phyloP scores from a whole-genome alignment of 179 eudicot genomes.

The Beta lomatogona region DNA sequence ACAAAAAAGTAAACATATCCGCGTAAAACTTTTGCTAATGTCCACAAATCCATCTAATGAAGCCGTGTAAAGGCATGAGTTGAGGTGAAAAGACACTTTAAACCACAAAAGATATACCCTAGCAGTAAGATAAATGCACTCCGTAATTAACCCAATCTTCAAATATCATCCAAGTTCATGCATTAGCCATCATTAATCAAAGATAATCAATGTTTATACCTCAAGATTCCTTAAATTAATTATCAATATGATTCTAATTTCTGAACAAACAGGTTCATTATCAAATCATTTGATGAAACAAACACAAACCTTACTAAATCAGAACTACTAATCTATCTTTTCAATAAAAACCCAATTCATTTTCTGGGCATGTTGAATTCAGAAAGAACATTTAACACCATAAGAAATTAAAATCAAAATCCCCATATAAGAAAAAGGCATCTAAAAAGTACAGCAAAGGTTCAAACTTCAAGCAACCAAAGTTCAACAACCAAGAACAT shows the following conservation, averaged over 20 bases:
- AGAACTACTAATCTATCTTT: background rate
- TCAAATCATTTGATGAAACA: background rate
- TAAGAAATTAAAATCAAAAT: background rate
- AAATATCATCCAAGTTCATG: slow-evolving; percentile 26
- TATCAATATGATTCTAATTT: background rate
- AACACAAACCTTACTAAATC: background rate
- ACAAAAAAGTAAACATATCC: slow-evolving; percentile 6
- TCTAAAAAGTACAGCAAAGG: background rate
- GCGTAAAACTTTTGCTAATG: background rate
- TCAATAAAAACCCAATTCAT: too few species aligned
- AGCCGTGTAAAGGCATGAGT: slow-evolving; percentile 27
- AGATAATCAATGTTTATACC: background rate
- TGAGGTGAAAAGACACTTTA: slow-evolving; percentile 17
- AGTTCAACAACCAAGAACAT: background rate
- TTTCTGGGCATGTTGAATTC: background rate
- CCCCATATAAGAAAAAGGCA: background rate
- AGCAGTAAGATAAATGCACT: slow-evolving; percentile 1
- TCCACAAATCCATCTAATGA: slow-evolving; percentile 5
- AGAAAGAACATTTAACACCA: background rate
- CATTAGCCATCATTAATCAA: slow-evolving; percentile 13
- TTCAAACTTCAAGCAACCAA: background rate
- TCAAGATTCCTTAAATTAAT: background rate
- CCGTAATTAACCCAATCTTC: slow-evolving; percentile 5
- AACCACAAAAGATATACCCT: slow-evolving; percentile 6
- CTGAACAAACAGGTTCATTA: slow-evolving; percentile 1